Conservation (phyloP, 1,284 basidiomycete genomes). For the Melampsora larici-populina region DNA sequence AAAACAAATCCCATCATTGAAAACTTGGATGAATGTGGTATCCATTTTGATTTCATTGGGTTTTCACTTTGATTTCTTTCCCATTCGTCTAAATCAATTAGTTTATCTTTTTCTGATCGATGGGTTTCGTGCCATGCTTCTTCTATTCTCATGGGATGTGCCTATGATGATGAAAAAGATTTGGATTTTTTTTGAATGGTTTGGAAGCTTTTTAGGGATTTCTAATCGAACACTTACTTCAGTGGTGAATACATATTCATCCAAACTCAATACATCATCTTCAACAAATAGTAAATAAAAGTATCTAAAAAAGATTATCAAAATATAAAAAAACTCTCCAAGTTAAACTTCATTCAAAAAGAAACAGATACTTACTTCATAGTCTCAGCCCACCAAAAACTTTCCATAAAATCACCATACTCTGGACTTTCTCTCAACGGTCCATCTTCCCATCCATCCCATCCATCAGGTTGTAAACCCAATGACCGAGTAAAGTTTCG, state of each 20-base stretch:
- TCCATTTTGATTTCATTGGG: no score
- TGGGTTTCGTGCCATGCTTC: no score
- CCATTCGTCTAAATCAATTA: no score
- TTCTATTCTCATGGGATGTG: no score
- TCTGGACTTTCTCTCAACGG: neutral
- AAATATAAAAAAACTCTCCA: neutral
- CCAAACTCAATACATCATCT: constrained; percentile 45
- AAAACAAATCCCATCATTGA: no score
- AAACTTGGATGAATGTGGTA: no score
- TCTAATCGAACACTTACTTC: constrained; percentile 43
- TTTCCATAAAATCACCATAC: constrained; percentile 8
- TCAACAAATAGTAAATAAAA: constrained; percentile 50
- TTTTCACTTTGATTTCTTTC: no score
- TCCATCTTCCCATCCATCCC: constrained; percentile 6
- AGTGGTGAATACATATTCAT: constrained; percentile 51
- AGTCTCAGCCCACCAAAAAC: constrained; percentile 3
- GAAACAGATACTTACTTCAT: neutral
- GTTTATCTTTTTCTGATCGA: no score
- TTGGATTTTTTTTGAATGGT: no score
- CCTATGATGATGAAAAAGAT: no score
- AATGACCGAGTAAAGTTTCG: neutral
- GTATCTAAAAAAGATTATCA: constrained; percentile 46
- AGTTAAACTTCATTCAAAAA: neutral
- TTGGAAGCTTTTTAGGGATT: no score
- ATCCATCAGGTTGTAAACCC: neutral